phyloP scores from a whole-genome alignment of 2,329 filamentous ascomycete genomes.

The Neocatenulostroma microsporum region DNA sequence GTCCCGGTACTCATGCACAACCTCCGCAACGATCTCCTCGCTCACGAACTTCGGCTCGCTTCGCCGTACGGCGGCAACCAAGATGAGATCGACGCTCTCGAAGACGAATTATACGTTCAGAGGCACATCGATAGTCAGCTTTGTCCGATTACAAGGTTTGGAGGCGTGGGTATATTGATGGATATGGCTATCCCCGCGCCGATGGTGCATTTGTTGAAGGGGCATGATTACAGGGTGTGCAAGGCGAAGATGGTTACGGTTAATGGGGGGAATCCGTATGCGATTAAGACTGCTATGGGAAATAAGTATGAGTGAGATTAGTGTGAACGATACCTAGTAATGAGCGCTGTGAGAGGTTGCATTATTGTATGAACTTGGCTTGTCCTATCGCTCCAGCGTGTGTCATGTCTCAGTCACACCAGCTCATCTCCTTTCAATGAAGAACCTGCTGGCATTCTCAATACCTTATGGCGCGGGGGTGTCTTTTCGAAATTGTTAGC shows the following conservation, averaged over 20 bases:
- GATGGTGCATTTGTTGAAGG: conserved; percentile 26
- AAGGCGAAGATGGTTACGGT: conserved; percentile 18
- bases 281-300: conserved; percentile 4
- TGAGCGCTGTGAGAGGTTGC: too few relatives aligned
- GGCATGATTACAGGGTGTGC: conserved; percentile 21
- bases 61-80: conserved; percentile 21
- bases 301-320: conserved; percentile 3
- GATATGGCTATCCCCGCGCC: conserved; percentile 21
- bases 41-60: conserved; percentile 21
- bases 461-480: too few relatives aligned
- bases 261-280: conserved; percentile 20
- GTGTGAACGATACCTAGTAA: too few relatives aligned
- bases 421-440: too few relatives aligned
- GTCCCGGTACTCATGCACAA: conserved; percentile 31
- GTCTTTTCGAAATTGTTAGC: too few relatives aligned
- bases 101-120: conserved; percentile 19
- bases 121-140: conserved; percentile 15
- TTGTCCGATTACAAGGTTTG: conserved; percentile 26
- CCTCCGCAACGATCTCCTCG: conserved; percentile 27
- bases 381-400: too few relatives aligned
- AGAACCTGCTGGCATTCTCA: too few relatives aligned
- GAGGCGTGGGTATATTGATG: conserved; percentile 26
- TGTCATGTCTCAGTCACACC: too few relatives aligned
- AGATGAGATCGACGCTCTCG: conserved; percentile 17
- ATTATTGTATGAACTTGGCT: too few relatives aligned